These are phyloP conservation scores for Salix brachista DNA, from an alignment of 345 rosid species.

Conservation along the genomic window DNA sequence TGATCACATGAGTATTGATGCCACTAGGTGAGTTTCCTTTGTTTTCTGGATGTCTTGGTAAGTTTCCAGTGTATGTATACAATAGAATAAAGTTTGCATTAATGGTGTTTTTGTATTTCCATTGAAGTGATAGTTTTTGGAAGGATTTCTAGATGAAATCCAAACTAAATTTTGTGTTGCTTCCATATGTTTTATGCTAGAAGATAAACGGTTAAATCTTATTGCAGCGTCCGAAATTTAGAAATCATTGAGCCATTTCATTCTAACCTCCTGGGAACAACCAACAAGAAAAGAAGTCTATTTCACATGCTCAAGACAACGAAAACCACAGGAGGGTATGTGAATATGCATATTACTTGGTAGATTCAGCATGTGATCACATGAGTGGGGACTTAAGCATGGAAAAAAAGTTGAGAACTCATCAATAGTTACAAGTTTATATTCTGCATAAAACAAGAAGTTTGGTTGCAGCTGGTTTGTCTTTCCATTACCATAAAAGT, in stretches of 20 bases:
- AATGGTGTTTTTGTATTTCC: constrained; percentile 1
- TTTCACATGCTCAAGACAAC: constrained; percentile 96
- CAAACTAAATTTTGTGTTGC: not conserved
- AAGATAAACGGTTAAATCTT: constrained; percentile 11
- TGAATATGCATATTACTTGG: constrained; percentile 8
- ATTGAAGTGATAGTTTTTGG: not conserved
- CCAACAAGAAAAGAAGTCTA: constrained; percentile 85
- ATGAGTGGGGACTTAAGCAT: not conserved
- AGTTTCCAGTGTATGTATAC: not conserved
- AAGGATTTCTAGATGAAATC: constrained; percentile 5
- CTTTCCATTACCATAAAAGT: constrained; percentile 4
- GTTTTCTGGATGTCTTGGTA: constrained; percentile 7
- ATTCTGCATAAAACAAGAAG: not conserved
- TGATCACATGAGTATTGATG: constrained; percentile 94
- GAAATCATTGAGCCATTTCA: constrained; percentile 87
- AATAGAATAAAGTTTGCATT: not conserved
- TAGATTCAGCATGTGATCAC: constrained; percentile 8
- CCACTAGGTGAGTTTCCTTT: constrained; percentile 63
- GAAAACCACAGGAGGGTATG: constrained; percentile 90
- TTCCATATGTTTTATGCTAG: not conserved
- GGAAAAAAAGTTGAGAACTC: not conserved
- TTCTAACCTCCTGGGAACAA: constrained; percentile 79
- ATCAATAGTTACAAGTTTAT: not conserved
- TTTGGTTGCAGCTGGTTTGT: not conserved
- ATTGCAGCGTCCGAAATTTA: constrained; percentile 81